A percentile compares a stretch with the other conserved stretches of the same genome.
phyloP scores from a whole-genome alignment of 805 yeast species.

The Cephaloascus albidus region DNA sequence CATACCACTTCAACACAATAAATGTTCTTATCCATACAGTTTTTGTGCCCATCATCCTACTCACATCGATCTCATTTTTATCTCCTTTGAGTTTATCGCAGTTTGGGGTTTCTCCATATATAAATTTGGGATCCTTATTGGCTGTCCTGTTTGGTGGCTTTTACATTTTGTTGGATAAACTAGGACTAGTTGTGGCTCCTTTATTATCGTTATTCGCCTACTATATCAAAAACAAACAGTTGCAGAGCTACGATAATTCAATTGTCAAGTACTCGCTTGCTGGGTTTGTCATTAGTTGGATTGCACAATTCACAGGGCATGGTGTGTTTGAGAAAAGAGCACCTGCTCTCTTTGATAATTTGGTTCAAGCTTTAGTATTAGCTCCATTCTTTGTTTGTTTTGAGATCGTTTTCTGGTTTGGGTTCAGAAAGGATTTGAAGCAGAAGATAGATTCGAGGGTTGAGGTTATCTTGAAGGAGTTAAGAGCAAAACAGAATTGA shows the following conservation, averaged over 20 bases:
- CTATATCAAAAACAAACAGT: conserved; percentile 6
- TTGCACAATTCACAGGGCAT: conserved; percentile 83
- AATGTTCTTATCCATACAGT: conserved; percentile 72
- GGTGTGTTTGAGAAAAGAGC: conserved; percentile 71
- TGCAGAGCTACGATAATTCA: conserved; percentile 7
- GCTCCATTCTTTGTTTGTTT: conserved; percentile 88
- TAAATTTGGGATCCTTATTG: conserved; percentile 38
- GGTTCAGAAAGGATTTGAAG: conserved; percentile 45
- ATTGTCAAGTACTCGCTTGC: conserved; percentile 18
- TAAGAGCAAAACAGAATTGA: too few species aligned
- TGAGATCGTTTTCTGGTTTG: conserved; percentile 65
- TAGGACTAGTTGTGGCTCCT: neutral
- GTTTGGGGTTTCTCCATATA: conserved; percentile 4
- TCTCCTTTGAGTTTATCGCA: conserved; percentile 15
- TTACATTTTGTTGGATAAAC: conserved; percentile 49
- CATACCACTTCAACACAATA: conserved; percentile 24
- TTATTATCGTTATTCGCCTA: neutral
- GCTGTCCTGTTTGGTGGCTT: conserved; percentile 43
- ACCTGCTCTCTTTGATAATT: conserved; percentile 81
- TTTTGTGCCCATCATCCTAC: conserved; percentile 73
- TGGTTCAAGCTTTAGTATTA: conserved; percentile 75
- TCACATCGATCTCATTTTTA: conserved; percentile 37
- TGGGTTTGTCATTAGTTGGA: conserved; percentile 57
- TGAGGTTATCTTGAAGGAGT: conserved; percentile 26
- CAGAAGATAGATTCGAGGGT: conserved; percentile 39